Evolutionary conservation across 2,329 filamentous ascomycete species (phyloP), one percentile per base, ranked within the genome.

Genomic region (Botrytis tulipae): DNA sequence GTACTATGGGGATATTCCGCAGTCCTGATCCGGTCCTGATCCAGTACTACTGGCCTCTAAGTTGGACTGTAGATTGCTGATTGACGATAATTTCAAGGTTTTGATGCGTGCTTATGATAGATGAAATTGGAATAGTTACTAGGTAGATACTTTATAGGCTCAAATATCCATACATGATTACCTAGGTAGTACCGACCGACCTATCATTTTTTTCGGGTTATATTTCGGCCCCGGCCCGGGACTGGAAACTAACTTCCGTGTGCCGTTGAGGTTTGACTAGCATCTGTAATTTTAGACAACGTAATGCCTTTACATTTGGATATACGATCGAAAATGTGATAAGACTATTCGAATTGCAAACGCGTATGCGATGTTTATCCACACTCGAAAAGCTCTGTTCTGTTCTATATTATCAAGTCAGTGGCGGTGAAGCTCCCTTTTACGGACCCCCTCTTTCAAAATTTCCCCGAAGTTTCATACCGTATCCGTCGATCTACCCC

Each of bases 401-500:
- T 44, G 5, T 42, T 63, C n/a, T 63, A 63, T 40, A 44, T 18
- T n/a, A 18, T n/a, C 48, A 54, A 54, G 37, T 44, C 20, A n/a
- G 37, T 63, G 61, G 61, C 61, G 61, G 61, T 63, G 61, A 63
- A 63, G 61, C 37, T 18, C 9, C n/a, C 16, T 10, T 37, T 40
- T 44, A 7, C 37, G 48, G 48, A 51, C 25, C 48, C 48, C 48
- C 25, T 9, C 61, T 40, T 63, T 18, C 37, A 44, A 63, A 37
- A 48, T 66, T 66, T 48, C 42, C 29, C 63, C 63, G 44, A 66
- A 32, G 42, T 37, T 66, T 48, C 63, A 32, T 65, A 18, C 29
- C 29, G 42, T 65, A 65, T 65, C 61, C 61, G 44, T 48, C n/a
- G 22, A 66, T 66, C 63, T 44, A 12, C 63, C 44, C 60, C 44